These are phyloP conservation scores for Barnettozyma sucrosica DNA, from an alignment of 805 yeast genomes.

Conservation along the genomic window DNA sequence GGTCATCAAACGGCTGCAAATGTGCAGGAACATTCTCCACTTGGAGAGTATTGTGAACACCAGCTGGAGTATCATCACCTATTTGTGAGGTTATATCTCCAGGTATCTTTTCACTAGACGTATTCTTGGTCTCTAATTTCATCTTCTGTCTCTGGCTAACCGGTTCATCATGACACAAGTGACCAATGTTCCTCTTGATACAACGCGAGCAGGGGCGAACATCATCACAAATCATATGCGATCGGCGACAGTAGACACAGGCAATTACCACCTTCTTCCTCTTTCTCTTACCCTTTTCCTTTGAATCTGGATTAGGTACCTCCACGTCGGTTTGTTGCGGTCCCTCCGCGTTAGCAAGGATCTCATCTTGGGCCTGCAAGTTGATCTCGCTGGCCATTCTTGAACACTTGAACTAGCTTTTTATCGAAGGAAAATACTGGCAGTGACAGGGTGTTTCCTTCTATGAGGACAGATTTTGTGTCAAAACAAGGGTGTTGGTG, in stretches of 20 bases:
- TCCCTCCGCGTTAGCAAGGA: background rate
- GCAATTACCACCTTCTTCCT: constrained; percentile 46
- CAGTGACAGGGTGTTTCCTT: background rate
- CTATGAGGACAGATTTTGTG: background rate
- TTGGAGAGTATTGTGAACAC: constrained; percentile 5
- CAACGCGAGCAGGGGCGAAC: constrained; percentile 77
- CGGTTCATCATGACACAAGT: constrained; percentile 50
- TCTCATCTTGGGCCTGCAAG: background rate
- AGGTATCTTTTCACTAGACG: background rate
- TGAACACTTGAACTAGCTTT: background rate
- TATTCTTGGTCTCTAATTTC: constrained; percentile 14
- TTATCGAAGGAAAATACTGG: background rate
- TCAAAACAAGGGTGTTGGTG: background rate
- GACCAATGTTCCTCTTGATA: constrained; percentile 81
- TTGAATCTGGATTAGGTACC: background rate
- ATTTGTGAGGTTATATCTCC: background rate
- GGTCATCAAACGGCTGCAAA: constrained; percentile 10
- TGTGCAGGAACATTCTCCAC: constrained; percentile 19
- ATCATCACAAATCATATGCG: constrained; percentile 91
- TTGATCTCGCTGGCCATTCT: background rate
- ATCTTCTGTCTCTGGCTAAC: constrained; percentile 22
- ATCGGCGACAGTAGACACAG: constrained; percentile 86
- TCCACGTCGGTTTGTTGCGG: background rate
- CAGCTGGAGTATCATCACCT: background rate
- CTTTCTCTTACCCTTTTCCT: constrained; percentile 31